These are phyloP conservation scores for Mimosa bimucronata DNA, from an alignment of 306 rosid species.

Conservation along the genomic window DNA sequence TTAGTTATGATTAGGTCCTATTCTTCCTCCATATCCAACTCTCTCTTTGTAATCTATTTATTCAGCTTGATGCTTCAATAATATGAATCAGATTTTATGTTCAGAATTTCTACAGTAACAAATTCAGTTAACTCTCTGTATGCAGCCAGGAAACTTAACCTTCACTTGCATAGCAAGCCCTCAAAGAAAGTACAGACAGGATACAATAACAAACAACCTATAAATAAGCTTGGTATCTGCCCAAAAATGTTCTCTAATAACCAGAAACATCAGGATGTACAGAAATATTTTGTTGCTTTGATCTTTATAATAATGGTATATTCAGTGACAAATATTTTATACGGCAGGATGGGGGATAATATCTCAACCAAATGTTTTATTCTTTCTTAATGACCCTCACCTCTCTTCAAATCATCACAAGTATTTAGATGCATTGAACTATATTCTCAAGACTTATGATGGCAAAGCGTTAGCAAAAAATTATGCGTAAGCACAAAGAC, in stretches of 20 bases:
- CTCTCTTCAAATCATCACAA: conserved; percentile 21
- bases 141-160: not conserved
- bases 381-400: conserved; percentile 20
- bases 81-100: too few species aligned
- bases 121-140: not conserved
- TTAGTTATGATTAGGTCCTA: too few species aligned
- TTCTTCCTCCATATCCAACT: too few species aligned
- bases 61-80: too few species aligned
- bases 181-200: not conserved
- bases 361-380: conserved; percentile 11
- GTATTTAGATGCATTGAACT: conserved; percentile 33
- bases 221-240: not conserved
- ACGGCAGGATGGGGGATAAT: conserved; percentile 20
- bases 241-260: not conserved
- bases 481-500: conserved; percentile 10
- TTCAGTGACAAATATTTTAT: not conserved
- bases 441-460: conserved; percentile 29
- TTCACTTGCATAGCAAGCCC: conserved; percentile 7
- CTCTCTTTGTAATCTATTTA: too few species aligned
- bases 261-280: not conserved
- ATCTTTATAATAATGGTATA: not conserved
- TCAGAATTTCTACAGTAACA: too few species aligned
- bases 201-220: not conserved
- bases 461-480: conserved; percentile 25
- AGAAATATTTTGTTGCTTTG: not conserved